Base-by-base conservation (phyloP, 108 stramenopile genomes). In the Phaeodactylum tricornutum region DNA sequence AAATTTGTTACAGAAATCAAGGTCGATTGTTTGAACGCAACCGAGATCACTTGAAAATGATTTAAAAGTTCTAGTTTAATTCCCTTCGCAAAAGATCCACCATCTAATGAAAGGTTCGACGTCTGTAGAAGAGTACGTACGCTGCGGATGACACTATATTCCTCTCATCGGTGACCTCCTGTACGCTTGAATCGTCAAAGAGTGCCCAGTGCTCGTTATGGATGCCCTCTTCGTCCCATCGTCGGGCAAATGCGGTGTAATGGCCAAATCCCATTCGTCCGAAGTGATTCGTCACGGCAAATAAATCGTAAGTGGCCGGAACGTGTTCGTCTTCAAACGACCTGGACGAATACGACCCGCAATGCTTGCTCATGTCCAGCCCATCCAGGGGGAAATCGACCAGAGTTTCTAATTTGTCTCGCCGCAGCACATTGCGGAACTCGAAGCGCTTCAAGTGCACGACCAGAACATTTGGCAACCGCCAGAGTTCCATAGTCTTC, bases 391-490 rank as follows among this genome's bases (percentile, higher is more conserved):
- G 94, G 47, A 95, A 98, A 53, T 86, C 66, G 16, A 98, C 95
- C 7, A 89, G 64, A 0, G 88, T 85, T 9, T 87, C 84, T 17
- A 96, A 62, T 53, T 98, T 98, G 53, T 87, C 79, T 15, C 93
- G 74, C 3, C 81, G 69, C 9, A 81, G 36, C 8, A 59, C 76
- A 43, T 92, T 61, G 19, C 65, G 62, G 62, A 82, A 93, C 39
- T 91, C 82, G 59, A 98, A 98, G 12, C 97, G 78, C 72, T 98
- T 98, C 54, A 98, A 66, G 53, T 96, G 94, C 5, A 98, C 59
- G 29, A 97, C 86, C 11, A 98, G 61, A 16, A 98, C 75, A 39
- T 96, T 94, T 1, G 97, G 97, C 14, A 88, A 53, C 28, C 87
- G 58, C 87, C 92, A 98, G 0, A 98, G 46, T 41, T 91, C 86